Percentiles rank a stretch among this genome's conserved stretches.
These are phyloP conservation scores for Protea cynaroides DNA, from an alignment of 164 flowering plant species.

Conservation along the genomic window DNA sequence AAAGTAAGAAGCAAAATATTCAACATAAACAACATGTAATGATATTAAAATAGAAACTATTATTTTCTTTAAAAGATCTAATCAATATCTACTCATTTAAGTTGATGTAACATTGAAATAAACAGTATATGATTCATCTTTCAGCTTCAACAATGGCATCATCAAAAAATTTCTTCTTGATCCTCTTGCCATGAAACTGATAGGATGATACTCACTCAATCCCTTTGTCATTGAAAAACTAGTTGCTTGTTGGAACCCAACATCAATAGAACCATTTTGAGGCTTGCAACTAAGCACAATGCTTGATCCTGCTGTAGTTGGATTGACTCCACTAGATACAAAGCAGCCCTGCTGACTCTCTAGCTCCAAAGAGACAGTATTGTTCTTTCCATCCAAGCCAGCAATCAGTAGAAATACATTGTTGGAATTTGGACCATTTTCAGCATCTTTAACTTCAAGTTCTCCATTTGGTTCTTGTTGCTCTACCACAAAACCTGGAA, in stretches of 20 bases:
- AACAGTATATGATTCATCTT: too few relatives aligned
- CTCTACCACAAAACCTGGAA: slow-evolving; percentile 14
- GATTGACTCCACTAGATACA: slow-evolving; percentile 22
- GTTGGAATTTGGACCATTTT: too few relatives aligned
- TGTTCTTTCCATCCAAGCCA: slow-evolving; percentile 47
- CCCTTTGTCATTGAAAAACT: slow-evolving; percentile 57
- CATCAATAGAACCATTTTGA: too few relatives aligned
- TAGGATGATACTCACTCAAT: slow-evolving; percentile 55
- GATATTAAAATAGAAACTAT: too few relatives aligned
- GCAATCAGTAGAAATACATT: slow-evolving; percentile 34
- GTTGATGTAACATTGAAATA: too few relatives aligned
- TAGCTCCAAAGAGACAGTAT: slow-evolving; percentile 41
- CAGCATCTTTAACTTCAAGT: slow-evolving; percentile 10
- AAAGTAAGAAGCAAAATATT: too few relatives aligned
- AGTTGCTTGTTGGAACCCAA: slow-evolving; percentile 28
- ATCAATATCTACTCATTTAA: too few relatives aligned
- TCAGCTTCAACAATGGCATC: too few relatives aligned
- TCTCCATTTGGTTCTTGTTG: slow-evolving; percentile 22
- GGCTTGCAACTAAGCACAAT: too few relatives aligned
- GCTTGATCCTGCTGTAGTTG: too few relatives aligned
- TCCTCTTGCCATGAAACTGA: slow-evolving; percentile 80
- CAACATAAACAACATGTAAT: too few relatives aligned
- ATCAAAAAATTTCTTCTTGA: slow-evolving; percentile 51
- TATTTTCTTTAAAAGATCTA: too few relatives aligned
- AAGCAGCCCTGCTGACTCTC: slow-evolving; percentile 33